Base-by-base conservation (phyloP, 306 rosid genomes). In the Vigna hirtella region DNA sequence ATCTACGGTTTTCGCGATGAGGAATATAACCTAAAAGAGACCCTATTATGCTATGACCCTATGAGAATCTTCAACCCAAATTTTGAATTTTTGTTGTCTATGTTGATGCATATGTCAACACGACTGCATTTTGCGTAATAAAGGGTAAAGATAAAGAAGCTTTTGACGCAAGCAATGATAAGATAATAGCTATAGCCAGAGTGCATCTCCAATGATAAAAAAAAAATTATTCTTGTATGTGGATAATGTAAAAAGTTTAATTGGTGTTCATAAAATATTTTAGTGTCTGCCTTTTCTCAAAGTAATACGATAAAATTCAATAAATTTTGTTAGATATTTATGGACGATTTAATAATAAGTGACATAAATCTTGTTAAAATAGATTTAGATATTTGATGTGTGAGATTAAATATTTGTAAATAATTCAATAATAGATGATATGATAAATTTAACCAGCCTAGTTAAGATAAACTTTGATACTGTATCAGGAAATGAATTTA, bases 11-110 rank as follows among this genome's bases (percentile, higher is more conserved):
- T 30, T 3, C 34, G 34, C 34, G 34, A 30, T 30, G 34, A 30
- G 34, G 34, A 63, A 62, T 48, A 30, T 48, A 61, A 9, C 40
- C 80, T 50, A 49, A 49, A 62, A 74, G 58, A 47, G 43, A 73
- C 67, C 50, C 50, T 45, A 43, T 43, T 10, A 45, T 45, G 38
- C 30, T 20, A 36, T 42, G 3, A 40, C 42, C 32, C 53, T 42
- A 42, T 16, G 59, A 17, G 57, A 74, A 56, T 38, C 64, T 63
- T 36, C n/a, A 17, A 16, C 59, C 34, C 30, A 57, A 34, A 4
- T 26, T 63, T 43, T 12, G 17, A 40, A 55, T 36, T 43, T 43
- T 40, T 16, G 26, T 42, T 22, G 6, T 9, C 40, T 2, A 7
- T 72, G 24, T 72, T 36, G 56, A 28, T 24, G 13, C 55, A 55